Conservation (phyloP, 495 filamentous ascomycete genomes). For the Tetracladium marchalianum region DNA sequence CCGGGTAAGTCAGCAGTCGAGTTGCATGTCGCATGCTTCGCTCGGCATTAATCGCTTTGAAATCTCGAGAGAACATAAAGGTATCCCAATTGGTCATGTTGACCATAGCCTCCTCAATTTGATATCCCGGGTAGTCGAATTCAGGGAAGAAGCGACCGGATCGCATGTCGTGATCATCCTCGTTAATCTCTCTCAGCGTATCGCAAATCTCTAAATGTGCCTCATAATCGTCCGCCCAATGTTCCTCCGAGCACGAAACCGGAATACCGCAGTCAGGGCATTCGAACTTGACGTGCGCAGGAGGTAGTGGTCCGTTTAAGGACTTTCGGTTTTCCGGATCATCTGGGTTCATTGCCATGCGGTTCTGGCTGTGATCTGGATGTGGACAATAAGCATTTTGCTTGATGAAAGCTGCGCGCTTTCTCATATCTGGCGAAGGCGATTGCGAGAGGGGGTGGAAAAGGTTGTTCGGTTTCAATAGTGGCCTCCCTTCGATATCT, state of each 20-base stretch:
- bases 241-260: constrained; percentile 82
- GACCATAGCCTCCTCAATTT: constrained; percentile 82
- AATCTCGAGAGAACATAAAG: constrained; percentile 80
- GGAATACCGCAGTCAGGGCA: constrained; percentile 96
- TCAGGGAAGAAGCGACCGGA: constrained; percentile 89
- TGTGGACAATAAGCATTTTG: constrained; percentile 90
- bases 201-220: constrained; percentile 88
- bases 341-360: constrained; percentile 44
- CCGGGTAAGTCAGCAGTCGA: constrained; percentile 82
- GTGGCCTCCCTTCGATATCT: constrained; percentile 25
- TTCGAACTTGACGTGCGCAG: constrained; percentile 79
- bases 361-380: constrained; percentile 64
- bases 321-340: constrained; percentile 46
- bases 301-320: constrained; percentile 41
- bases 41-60: constrained; percentile 79
- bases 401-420: constrained; percentile 78
- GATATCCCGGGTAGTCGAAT: constrained; percentile 78
- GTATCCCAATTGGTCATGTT: constrained; percentile 99
- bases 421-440: constrained; percentile 72
- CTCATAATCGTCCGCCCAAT: constrained; percentile 94
- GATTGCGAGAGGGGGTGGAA: constrained; percentile 88
- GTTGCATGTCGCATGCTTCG: constrained; percentile 85
- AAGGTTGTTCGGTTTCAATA: constrained; percentile 72
- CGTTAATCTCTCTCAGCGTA: constrained; percentile 80
- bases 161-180: constrained; percentile 92